Base-by-base conservation (phyloP, 2,329 filamentous ascomycete genomes). In the Epichloe hybrida region DNA sequence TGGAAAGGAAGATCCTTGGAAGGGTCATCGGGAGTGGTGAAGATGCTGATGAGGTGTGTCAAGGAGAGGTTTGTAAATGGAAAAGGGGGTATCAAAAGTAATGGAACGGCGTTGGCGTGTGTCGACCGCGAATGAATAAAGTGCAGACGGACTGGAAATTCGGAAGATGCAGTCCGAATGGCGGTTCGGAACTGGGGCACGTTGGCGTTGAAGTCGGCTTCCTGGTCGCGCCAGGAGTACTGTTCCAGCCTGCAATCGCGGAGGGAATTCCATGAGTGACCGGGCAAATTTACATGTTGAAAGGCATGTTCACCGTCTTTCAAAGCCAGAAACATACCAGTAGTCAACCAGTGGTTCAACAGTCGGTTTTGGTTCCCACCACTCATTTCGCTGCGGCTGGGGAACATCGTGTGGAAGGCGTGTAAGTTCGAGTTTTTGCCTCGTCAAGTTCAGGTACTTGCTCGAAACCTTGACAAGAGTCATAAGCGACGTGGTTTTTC, bases 321-420 rank as follows among this genome's bases (percentile, higher is more conserved):
- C 11, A 36, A 43, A 13, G 17, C 3, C 23, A 38, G 46, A 15
- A 31, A 64, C 71, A 63, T 57, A 79, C 78, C 81, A 84, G 58
- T 73, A 83, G 62, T 85, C 81, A 52, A 86, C 71, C 54, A 86
- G 64, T 20, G 79, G 75, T 63, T 86, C 82, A 49, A 86, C 69
- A 43, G 75, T 72, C 31, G 72, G 65, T 60, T 84, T 84, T 2
- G 80, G 77, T 53, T 79, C 74, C 66, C 75, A 77, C 75, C 75
- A 80, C 54, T 73, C 69, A 43, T 68, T 65, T 35, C 71, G 71
- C 52, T 67, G 71, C 2, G 73, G 68, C 8, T 74, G 62, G 7
- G 69, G 65, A 2, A 72, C 59, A 57, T 84, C 80, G 57, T 80
- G 77, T 40, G 83, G 83, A 34, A 86, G 65, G 52, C 83, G 71